Base-by-base conservation (phyloP, 2,329 filamentous ascomycete genomes). In the Epichloe coenophiala region DNA sequence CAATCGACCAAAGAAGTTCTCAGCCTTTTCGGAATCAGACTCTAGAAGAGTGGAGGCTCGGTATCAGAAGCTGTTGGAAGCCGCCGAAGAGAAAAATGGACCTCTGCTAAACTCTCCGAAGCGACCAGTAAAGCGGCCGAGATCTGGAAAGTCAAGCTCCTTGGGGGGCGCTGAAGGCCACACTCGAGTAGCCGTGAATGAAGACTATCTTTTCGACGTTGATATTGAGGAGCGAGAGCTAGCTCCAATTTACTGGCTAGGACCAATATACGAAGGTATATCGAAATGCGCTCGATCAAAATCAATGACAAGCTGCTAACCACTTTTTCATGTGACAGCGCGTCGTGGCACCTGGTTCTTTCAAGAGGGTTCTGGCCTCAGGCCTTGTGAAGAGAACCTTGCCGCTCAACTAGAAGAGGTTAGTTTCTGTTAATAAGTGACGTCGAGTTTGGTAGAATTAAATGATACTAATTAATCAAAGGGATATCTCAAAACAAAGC, bases 171-270 rank as follows among this genome's bases (percentile, higher is more conserved):
- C 52, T n/a, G 8, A 35, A 13, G 48, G 51, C 19, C 54, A 55
- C 9, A 53, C 53, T n/a, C 58, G 59, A 53, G 83, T 95, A 2
- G 83, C 88, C 0, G 91, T 97, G 8, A 95, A 97, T 58, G 91
- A 97, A 64, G 91, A 97, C 65, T 96, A 88, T 59, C 71, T 97
- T 11, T 97, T 95, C 60, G 90, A 97, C 64, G 90, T 97, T 37
- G 83, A 94, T 60, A 83, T 97, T 49, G 83, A 88, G 61, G 75
- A 80, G 48, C 78, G 91, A 56, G 91, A 97, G 64, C 71, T 97
- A 13, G 76, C 78, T 0, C 91, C 91, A 1, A 83, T 88, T 0
- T 97, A 95, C 65, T 97, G 91, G 91, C 74, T 89, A 23, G 91
- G 91, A 0, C 88, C 90, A 0, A 79, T 95, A 1, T 96, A 96